Percentiles rank a stretch among this genome's conserved stretches.
Conservation (phyloP, 164 flowering plant genomes). For the Akebia trifoliata region DNA sequence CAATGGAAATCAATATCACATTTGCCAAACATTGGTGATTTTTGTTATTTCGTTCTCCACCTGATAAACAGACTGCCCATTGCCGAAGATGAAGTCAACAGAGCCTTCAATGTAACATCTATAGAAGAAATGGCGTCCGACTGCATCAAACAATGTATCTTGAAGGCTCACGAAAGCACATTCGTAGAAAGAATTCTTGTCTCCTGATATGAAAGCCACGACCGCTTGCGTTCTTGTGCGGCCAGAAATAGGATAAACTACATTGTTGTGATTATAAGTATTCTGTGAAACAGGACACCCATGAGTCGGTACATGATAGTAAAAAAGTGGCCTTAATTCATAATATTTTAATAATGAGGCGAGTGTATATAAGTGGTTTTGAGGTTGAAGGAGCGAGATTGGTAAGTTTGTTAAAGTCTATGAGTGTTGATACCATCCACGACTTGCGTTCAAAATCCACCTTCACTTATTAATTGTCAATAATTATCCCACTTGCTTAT, state of each 20-base stretch:
- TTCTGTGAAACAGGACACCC: conserved; percentile 3
- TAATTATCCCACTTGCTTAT: no score
- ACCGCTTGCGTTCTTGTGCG: neutral
- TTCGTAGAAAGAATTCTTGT: conserved; percentile 6
- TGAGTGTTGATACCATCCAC: no score
- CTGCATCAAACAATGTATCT: conserved; percentile 9
- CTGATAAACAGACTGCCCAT: conserved; percentile 9
- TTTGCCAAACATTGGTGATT: neutral
- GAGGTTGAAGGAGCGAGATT: no score
- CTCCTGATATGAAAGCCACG: neutral
- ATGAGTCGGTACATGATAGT: no score
- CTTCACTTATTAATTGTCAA: no score
- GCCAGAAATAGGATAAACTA: no score
- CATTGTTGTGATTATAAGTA: neutral
- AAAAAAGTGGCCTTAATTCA: no score
- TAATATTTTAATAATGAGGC: no score
- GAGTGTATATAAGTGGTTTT: no score
- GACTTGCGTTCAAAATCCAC: no score
- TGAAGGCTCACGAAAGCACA: conserved; percentile 4
- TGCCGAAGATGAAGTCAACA: conserved; percentile 24
- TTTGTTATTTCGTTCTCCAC: neutral
- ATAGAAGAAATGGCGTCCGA: conserved; percentile 6
- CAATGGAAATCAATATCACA: neutral
- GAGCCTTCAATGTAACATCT: conserved; percentile 13
- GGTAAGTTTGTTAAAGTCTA: no score